Base-by-base conservation (phyloP, 495 filamentous ascomycete species). In the Geoglossum glabrum region DNA sequence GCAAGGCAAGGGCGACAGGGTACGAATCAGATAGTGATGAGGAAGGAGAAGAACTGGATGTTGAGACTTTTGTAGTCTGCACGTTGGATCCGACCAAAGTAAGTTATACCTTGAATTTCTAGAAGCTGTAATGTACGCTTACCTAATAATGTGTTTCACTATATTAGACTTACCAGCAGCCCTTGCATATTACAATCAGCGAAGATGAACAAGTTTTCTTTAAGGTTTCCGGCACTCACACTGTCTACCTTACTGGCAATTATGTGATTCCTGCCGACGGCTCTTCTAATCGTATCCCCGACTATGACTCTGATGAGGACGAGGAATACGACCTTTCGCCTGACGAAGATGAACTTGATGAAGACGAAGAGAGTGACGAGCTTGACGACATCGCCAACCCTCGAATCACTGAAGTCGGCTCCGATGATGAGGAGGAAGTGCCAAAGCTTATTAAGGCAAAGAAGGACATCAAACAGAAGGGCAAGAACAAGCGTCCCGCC, bases 181-280 rank as follows among this genome's bases (percentile, higher is more conserved):
- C 92, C n/a, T 80, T 99, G 43, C 86, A 97, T 67, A 83, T 99
- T 65, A 87, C 83, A 55, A 76, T 99, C 67, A 76, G 74, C 61
- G 86, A 95, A 67, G 79, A 84, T 62, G 92, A 97, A 76, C 74
- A 75, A 49, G 82, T 93, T 55, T 95, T 84, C 76, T 99, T 99
- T 77, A 79, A 83, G 66, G 88, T 92, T 61, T 79, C 80, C 60
- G 92, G 92, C 65, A 95, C 87, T 51, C 87, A 95, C 74, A 78
- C 82, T 57, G 74, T 99, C 62, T 89, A 81, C 73, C 77, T 99
- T 31, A 97, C 90, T 55, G 92, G 92, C 64, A 99, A 99, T 76
- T 96, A 94, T 68, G 79, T 97, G 55, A 72, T 84, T 60, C 71
- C 76, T 55, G 67, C 75, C 28, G 76, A 81, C 62, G 75, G 76